Evolutionary conservation across 805 yeast species (phyloP), one percentile per base, ranked within the genome.

Genomic region (Pichia insulana): DNA sequence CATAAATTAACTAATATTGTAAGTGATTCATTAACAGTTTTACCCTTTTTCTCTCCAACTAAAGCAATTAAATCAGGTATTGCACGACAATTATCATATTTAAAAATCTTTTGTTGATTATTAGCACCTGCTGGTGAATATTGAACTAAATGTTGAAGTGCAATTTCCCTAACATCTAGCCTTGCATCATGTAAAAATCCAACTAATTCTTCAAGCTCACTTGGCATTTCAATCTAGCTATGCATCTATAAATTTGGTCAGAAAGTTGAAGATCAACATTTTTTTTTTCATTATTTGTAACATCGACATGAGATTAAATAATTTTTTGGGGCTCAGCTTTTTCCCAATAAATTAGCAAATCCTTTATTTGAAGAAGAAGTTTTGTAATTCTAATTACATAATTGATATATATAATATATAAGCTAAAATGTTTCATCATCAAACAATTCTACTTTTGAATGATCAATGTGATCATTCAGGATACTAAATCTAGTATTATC

Each of bases 1-100:
- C 95, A 83, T 44, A 90, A 63, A 56, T 92, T 92, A 9, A 83
- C 85, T 53, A 92, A 65, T 27, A 83, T 85, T 0, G 96, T 87
- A 15, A 83, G 64, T 0, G 96, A 74, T 48, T 81, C 81, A 43
- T 69, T 73, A 8, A 79, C 83, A 17, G 72, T 65, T 30, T 75
- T 69, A 51, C 69, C 68, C 6, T 79, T 78, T 27, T 65, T 67
- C 46, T 75, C 80, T 46, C 65, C 62, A 4, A 80, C 67, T 30
- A 87, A 61, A 11, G 62, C 62, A 57, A 80, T 84, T 56, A 90
- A 67, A 59, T 88, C 94, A 39, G 70, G 69, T 45, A 88, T 73
- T 4, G 96, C 83, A 46, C 73, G 73, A 55, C 69, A 79, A 53
- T 83, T 73, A 56, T 86, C 79, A 54, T 78, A 73, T 47, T 74